Evolutionary conservation across 179 eudicot species (phyloP).

Genomic region (Heliamphora pulchella): DNA sequence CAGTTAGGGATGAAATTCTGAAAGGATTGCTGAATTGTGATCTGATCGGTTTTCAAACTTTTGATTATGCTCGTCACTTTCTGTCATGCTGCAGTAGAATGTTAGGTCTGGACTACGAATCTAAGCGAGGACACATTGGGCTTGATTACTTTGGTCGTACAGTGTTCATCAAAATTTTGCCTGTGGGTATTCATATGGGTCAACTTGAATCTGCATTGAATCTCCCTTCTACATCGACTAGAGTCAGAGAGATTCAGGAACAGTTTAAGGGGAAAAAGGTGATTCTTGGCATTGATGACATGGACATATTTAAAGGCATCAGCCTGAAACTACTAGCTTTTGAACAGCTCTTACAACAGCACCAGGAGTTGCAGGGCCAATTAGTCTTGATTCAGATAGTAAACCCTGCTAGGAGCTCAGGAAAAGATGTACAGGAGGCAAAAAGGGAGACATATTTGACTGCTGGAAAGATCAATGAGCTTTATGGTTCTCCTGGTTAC

Average conservation of each 20-base stretch:
- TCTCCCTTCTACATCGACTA: slow-evolving; percentile 51
- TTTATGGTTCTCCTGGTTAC: slow-evolving; percentile 46
- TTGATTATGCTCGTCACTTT: slow-evolving; percentile 90
- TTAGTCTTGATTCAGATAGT: slow-evolving; percentile 74
- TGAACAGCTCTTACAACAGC: slow-evolving; percentile 57
- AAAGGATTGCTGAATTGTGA: slow-evolving; percentile 76
- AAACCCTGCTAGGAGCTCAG: slow-evolving; percentile 91
- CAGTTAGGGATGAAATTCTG: slow-evolving; percentile 79
- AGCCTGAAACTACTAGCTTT: slow-evolving; percentile 75
- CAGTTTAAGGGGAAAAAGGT: slow-evolving; percentile 60
- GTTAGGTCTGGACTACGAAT: slow-evolving; percentile 80
- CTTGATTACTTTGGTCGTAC: slow-evolving; percentile 88
- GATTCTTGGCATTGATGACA: slow-evolving; percentile 86
- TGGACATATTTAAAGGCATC: slow-evolving; percentile 91
- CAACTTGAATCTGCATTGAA: slow-evolving; percentile 57
- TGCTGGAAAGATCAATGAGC: slow-evolving; percentile 54
- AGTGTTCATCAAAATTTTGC: slow-evolving; percentile 73
- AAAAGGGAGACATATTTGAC: slow-evolving; percentile 59
- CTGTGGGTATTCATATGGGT: slow-evolving; percentile 80
- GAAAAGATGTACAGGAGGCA: slow-evolving; percentile 82
- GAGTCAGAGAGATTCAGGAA: slow-evolving; percentile 58
- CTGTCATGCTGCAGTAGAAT: slow-evolving; percentile 86
- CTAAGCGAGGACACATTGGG: slow-evolving; percentile 84
- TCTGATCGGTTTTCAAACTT: slow-evolving; percentile 82
- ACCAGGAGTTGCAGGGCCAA: slow-evolving; percentile 40